phyloP scores from a whole-genome alignment of 495 filamentous ascomycete species.

The Trichoderma orchidacearum region DNA sequence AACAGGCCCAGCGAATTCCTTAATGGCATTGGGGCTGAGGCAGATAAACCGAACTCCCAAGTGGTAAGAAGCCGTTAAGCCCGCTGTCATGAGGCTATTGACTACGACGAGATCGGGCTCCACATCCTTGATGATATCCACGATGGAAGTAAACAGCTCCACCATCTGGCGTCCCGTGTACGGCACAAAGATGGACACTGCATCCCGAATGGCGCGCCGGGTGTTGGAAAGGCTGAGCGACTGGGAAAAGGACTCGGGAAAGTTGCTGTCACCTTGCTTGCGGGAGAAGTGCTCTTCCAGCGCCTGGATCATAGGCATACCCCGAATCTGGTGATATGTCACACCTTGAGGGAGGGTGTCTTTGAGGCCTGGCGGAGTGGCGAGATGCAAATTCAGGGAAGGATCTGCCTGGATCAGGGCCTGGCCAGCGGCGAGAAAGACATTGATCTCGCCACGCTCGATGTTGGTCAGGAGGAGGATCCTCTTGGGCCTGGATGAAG shows the following conservation, averaged over 20 bases:
- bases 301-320: not conserved
- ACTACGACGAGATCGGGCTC: constrained; percentile 30
- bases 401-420: constrained; percentile 30
- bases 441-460: constrained; percentile 42
- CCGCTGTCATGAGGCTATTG: constrained; percentile 37
- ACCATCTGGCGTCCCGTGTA: constrained; percentile 1
- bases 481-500: constrained; percentile 1
- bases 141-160: constrained; percentile 7
- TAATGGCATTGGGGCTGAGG: constrained; percentile 28
- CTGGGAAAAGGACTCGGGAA: not conserved
- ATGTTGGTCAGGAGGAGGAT: constrained; percentile 42
- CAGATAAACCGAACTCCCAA: constrained; percentile 19
- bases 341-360: constrained; percentile 6
- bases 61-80: constrained; percentile 29
- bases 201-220: not conserved
- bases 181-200: constrained; percentile 5
- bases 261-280: not conserved
- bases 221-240: not conserved
- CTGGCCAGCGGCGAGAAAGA: constrained; percentile 36
- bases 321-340: not conserved
- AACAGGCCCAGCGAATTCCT: constrained; percentile 16
- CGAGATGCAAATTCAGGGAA: constrained; percentile 36
- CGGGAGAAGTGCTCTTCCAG: not conserved
- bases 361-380: constrained; percentile 22
- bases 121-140: constrained; percentile 17